These are phyloP conservation scores for Termitomyces sp. DNA, from an alignment of 768 basidiomycete species.

Conservation along the genomic window DNA sequence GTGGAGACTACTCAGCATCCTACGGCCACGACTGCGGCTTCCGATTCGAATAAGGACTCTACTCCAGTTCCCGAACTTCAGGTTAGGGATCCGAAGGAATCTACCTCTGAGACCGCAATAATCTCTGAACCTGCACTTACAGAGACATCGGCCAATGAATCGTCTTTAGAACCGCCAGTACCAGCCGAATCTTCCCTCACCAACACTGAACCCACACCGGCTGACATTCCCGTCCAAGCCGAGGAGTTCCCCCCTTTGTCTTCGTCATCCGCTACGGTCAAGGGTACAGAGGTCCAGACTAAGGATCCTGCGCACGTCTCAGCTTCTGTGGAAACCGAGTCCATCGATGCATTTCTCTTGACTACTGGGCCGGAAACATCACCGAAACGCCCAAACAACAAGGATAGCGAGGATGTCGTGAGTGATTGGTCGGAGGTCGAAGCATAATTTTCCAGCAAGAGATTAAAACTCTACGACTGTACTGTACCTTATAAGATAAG, in stretches of 20 bases:
- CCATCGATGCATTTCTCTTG: slow-evolving; percentile 22
- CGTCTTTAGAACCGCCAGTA: neutral
- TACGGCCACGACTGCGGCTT: neutral
- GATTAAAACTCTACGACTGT: neutral
- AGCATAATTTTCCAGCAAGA: slow-evolving; percentile 15
- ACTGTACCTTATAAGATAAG: neutral
- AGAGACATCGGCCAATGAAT: neutral
- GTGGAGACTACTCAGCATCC: neutral
- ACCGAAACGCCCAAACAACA: slow-evolving; percentile 7
- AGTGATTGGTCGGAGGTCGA: slow-evolving; percentile 41
- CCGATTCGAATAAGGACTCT: neutral
- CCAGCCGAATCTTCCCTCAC: neutral
- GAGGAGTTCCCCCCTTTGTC: neutral
- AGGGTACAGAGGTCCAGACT: slow-evolving; percentile 7
- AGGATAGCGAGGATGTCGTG: slow-evolving; percentile 20
- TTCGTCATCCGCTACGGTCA: slow-evolving; percentile 17
- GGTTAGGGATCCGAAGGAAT: neutral
- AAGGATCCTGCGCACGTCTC: neutral
- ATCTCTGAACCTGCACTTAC: neutral
- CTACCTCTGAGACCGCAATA: neutral
- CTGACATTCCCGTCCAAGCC: neutral
- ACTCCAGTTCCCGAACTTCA: neutral
- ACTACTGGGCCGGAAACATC: slow-evolving; percentile 6
- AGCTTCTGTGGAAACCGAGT: slow-evolving; percentile 2
- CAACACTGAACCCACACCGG: neutral